Evolutionary conservation across 1,284 basidiomycete genomes (phyloP), one percentile per base, ranked within the genome.

Genomic region (Apiotrichum gamsii): DNA sequence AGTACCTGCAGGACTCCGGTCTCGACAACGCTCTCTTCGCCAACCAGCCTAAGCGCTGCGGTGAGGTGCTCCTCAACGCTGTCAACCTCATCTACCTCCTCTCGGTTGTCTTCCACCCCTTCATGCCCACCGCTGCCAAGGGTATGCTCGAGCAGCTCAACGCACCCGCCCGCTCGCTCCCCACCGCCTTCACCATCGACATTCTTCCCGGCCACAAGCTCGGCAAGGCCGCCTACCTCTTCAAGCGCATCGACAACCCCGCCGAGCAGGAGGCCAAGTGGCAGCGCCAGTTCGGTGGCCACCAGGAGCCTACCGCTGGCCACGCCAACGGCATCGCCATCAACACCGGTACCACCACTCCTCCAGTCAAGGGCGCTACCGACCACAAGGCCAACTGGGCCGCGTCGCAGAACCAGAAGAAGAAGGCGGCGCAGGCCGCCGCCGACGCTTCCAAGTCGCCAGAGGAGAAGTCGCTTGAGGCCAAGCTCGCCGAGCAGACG

Each of bases 31-130:
- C 88, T 3, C 79, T 98, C 43, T 84, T 94, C 74, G 76, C 80
- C 20, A 81, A 84, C 58, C 78, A 87, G 54, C 89, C 90, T 1
- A 78, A 80, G 53, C 84, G 90, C 52, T 95, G 91, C 61, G 90
- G 86, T 5, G 84, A 89, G 63, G 90, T 97, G 54, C 77, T 97
- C 54, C 82, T 88, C 37, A 83, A 93, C 49, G 86, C 90, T 19
- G 73, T 91, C 70, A 97, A 97, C 75, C 77, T 99, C 58, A 95
- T 98, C 70, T 98, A 95, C 72, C 73, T 85, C 24, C 79, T 99
- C 48, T 86, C 88, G 11, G 83, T 83, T 25, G 75, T 95, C 56
- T 74, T 90, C 57, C 86, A 93, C 67, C 94, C 95, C 0, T 99
- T 91, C 82, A 97, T 99, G 93, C 95, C 95, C 31, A 79, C 83